Conservation (phyloP, 2,329 filamentous ascomycete species). For the Stachybotrys chartarum region DNA sequence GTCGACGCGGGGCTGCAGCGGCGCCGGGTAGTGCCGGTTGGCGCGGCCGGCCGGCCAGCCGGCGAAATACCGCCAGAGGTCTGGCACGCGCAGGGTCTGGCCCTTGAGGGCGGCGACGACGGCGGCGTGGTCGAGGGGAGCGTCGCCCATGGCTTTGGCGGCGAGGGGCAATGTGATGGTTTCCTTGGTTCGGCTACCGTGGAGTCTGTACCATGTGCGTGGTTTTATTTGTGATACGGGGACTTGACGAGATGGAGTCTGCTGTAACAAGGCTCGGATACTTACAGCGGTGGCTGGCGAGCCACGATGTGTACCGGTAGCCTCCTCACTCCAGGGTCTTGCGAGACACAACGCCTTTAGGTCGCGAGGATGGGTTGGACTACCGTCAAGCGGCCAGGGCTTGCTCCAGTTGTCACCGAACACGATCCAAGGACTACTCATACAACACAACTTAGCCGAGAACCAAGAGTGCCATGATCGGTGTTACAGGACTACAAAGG, state of each 20-base stretch:
- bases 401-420: too few species aligned
- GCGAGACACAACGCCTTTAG: too few species aligned
- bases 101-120: conserved; percentile 16
- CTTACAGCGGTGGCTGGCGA: background rate
- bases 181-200: too few species aligned
- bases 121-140: background rate
- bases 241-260: background rate
- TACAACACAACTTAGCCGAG: too few species aligned
- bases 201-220: too few species aligned
- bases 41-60: conserved; percentile 14
- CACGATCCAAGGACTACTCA: too few species aligned
- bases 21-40: conserved; percentile 13
- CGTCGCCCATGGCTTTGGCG: background rate
- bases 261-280: background rate
- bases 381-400: too few species aligned
- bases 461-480: too few species aligned
- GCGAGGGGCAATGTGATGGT: too few species aligned
- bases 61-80: conserved; percentile 14
- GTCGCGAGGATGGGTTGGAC: too few species aligned
- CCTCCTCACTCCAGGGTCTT: too few species aligned
- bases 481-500: too few species aligned
- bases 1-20: conserved; percentile 11
- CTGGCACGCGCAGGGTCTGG: conserved; percentile 17
- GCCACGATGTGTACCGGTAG: background rate
- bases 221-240: background rate